These are phyloP conservation scores for Penicillium daleae DNA, from an alignment of 495 filamentous ascomycete genomes.

Conservation along the genomic window DNA sequence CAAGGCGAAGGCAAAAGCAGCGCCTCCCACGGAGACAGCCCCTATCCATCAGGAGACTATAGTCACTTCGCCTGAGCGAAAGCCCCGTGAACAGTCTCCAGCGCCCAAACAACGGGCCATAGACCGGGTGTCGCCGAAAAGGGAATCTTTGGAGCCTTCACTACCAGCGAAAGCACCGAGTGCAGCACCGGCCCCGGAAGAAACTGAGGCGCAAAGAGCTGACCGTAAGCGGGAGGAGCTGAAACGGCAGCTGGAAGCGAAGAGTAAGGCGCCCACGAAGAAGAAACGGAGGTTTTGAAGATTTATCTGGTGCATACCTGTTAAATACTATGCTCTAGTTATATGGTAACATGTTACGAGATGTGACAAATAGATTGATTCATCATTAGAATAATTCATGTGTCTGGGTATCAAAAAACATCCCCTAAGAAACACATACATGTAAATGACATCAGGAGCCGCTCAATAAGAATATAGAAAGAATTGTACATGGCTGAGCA, in stretches of 20 bases:
- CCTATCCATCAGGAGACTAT: slow-evolving; percentile 3
- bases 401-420: slow-evolving; percentile 9
- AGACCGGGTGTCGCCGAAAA: background rate
- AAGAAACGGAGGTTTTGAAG: slow-evolving; percentile 70
- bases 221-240: slow-evolving; percentile 66
- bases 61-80: slow-evolving; percentile 1
- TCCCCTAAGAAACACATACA: background rate
- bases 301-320: background rate
- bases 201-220: slow-evolving; percentile 57
- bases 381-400: background rate
- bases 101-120: background rate
- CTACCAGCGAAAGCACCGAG: background rate
- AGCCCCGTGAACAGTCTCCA: background rate
- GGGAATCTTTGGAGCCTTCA: slow-evolving; percentile 5
- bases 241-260: slow-evolving; percentile 65
- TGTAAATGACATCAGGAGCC: background rate
- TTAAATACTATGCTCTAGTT: too few relatives aligned
- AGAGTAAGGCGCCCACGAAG: slow-evolving; percentile 62
- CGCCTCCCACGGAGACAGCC: slow-evolving; percentile 1
- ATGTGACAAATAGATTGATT: background rate
- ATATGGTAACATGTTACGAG: background rate
- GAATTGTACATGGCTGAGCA: background rate
- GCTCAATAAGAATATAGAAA: background rate
- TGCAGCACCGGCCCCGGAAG: slow-evolving; percentile 28
- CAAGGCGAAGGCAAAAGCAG: slow-evolving; percentile 22